phyloP scores from a whole-genome alignment of 2,329 filamentous ascomycete genomes.

The Diplodia sapinea region DNA sequence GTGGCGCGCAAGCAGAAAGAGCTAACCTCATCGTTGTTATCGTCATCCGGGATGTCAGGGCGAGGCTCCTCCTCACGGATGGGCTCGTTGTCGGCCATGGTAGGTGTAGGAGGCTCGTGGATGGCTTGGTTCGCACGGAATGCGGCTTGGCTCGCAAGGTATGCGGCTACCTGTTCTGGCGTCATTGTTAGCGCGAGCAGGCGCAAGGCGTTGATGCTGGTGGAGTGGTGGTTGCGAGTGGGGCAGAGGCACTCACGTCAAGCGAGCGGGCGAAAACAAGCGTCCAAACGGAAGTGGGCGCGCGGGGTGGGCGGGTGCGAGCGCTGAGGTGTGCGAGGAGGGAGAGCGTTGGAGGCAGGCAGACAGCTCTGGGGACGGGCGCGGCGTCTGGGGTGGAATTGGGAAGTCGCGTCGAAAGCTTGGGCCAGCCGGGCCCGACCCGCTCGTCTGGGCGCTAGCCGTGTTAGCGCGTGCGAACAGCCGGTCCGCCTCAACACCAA shows the following conservation, averaged over 20 bases:
- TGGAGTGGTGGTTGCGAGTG: background rate
- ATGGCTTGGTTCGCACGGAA: background rate
- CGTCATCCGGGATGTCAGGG: constrained; percentile 43
- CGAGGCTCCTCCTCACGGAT: constrained; percentile 33
- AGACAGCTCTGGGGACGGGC: constrained; percentile 1
- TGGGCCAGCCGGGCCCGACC: constrained; percentile 27
- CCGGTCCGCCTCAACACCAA: constrained; percentile 17
- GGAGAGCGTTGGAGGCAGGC: constrained; percentile 1
- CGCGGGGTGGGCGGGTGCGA: background rate
- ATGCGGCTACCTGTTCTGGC: constrained; percentile 3
- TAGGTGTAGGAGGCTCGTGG: background rate
- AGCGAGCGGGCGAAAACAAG: no score
- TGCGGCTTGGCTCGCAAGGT: background rate
- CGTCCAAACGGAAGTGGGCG: background rate
- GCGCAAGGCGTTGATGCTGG: background rate
- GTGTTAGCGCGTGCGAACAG: constrained; percentile 14
- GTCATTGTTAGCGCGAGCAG: constrained; percentile 11
- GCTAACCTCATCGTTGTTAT: constrained; percentile 45
- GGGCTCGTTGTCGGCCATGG: constrained; percentile 34
- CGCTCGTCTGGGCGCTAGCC: constrained; percentile 14
- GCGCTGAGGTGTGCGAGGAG: background rate
- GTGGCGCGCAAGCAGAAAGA: background rate
- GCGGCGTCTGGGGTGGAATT: constrained; percentile 8
- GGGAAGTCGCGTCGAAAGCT: constrained; percentile 29
- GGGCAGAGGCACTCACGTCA: background rate